phyloP scores from a whole-genome alignment of 345 rosid genomes.

The Citropsis articulata region DNA sequence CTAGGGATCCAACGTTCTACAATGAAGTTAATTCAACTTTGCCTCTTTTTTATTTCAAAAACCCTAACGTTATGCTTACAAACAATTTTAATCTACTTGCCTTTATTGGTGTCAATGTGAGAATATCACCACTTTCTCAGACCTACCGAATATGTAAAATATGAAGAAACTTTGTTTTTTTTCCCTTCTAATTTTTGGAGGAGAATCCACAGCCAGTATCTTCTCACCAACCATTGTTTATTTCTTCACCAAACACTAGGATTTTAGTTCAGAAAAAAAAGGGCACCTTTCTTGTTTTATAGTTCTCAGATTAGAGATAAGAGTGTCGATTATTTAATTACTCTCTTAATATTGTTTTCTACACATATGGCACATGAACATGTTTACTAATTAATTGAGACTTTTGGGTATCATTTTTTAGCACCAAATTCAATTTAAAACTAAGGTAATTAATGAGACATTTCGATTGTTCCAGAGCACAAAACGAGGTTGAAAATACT shows the following conservation, averaged over 20 bases:
- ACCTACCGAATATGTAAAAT: not conserved
- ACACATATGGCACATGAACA: not conserved
- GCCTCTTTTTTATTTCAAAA: conserved; percentile 30
- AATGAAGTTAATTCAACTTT: not conserved
- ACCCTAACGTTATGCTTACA: conserved; percentile 6
- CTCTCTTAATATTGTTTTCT: not conserved
- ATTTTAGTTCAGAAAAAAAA: not conserved
- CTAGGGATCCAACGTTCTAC: conserved; percentile 39
- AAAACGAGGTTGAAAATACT: no score
- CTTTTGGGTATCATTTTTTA: not conserved
- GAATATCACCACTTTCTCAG: not conserved
- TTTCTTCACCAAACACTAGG: conserved; percentile 17
- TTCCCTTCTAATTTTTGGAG: not conserved
- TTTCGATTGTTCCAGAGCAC: not conserved
- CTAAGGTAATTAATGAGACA: not conserved
- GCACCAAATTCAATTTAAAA: not conserved
- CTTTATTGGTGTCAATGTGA: not conserved
- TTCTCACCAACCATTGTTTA: not conserved
- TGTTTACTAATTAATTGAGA: not conserved
- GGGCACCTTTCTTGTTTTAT: conserved; percentile 5
- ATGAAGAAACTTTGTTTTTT: not conserved
- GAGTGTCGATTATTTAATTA: not conserved
- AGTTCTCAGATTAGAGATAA: not conserved
- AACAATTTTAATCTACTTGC: not conserved
- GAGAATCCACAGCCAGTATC: conserved; percentile 7